phyloP scores from a whole-genome alignment of 352 stramenopile species.

The Paralagenidium karlingii region DNA sequence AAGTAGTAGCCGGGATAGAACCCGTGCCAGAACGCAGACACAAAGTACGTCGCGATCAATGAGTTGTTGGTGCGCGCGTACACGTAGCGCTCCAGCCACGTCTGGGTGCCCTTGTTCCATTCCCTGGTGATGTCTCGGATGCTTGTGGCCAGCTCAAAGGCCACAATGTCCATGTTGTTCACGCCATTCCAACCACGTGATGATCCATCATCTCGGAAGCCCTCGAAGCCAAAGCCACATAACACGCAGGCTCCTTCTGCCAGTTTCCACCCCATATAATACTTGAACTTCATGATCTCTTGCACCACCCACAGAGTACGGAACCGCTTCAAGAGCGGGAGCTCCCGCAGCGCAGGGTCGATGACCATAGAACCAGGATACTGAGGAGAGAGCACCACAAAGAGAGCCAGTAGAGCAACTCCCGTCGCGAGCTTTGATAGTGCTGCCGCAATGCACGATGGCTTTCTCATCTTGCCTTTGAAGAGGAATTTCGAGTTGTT shows the following conservation, averaged over 20 bases:
- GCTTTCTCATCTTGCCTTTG: constrained; percentile 25
- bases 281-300: constrained; percentile 88
- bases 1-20: constrained; percentile 97
- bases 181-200: constrained; percentile 88
- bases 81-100: constrained; percentile 91
- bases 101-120: constrained; percentile 97
- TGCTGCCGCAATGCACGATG: constrained; percentile 49
- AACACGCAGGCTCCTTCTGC: constrained; percentile 71
- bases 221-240: constrained; percentile 89
- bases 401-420: constrained; percentile 40
- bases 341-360: constrained; percentile 20
- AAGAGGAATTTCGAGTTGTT: constrained; percentile 42
- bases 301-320: constrained; percentile 83
- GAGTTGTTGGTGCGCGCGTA: constrained; percentile 89
- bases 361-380: constrained; percentile 42
- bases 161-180: constrained; percentile 94
- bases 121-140: constrained; percentile 78
- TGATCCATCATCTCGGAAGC: constrained; percentile 82
- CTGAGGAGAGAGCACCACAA: constrained; percentile 27
- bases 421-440: constrained; percentile 73
- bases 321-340: constrained; percentile 51
- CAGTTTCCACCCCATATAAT: constrained; percentile 96
- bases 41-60: constrained; percentile 85
- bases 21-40: constrained; percentile 94
- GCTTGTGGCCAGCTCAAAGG: constrained; percentile 90